Conservation (phyloP, 306 rosid species). For the Quillaja saponaria region DNA sequence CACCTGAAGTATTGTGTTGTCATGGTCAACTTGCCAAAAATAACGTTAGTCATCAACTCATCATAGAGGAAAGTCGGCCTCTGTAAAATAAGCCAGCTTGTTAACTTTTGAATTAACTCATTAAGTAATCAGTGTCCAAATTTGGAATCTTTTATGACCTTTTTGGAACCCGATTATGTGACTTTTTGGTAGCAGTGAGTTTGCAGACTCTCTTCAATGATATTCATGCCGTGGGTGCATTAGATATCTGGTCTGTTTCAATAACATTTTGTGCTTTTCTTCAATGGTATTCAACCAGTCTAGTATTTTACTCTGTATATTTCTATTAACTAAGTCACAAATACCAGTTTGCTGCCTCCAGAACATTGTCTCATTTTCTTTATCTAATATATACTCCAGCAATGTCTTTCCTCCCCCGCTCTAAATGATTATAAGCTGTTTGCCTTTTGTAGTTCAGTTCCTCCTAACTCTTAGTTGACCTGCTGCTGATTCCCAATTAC, state of each 20-base stretch:
- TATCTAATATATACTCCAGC: too few relatives aligned
- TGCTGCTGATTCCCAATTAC: conserved; percentile 4
- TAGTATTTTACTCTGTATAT: too few relatives aligned
- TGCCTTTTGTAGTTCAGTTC: conserved; percentile 12
- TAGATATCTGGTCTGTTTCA: too few relatives aligned
- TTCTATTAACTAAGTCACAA: too few relatives aligned
- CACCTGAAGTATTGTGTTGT: conserved; percentile 10
- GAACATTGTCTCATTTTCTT: too few relatives aligned
- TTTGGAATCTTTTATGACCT: neutral
- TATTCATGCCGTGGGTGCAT: neutral
- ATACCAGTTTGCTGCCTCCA: too few relatives aligned
- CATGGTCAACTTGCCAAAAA: neutral
- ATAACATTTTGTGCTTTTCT: too few relatives aligned
- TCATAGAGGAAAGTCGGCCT: conserved; percentile 2
- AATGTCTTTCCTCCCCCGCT: too few relatives aligned
- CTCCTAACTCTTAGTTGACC: neutral
- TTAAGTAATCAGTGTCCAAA: conserved; percentile 2
- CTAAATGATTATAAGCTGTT: too few relatives aligned
- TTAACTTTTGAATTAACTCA: conserved; percentile 1
- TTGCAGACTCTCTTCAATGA: conserved; percentile 5
- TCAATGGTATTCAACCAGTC: too few relatives aligned
- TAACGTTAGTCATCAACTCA: neutral
- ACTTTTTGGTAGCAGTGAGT: conserved; percentile 8
- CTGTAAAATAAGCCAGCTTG: neutral
- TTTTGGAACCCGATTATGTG: neutral